Base-by-base conservation (phyloP, 2,329 filamentous ascomycete genomes). In the Aspergillus pseudonomiae region DNA sequence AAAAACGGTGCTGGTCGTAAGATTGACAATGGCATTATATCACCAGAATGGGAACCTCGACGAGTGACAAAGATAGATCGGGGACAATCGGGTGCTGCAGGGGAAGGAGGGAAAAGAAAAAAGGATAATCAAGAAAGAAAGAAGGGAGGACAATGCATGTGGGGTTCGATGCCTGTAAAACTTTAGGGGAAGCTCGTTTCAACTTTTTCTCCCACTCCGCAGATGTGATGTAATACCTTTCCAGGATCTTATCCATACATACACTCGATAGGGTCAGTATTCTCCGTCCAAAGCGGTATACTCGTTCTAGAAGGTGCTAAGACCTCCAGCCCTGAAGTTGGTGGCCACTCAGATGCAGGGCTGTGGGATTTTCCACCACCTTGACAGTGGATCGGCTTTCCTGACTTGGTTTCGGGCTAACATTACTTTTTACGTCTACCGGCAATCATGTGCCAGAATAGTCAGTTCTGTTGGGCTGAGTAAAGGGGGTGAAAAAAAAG, bases 361-460 rank as follows among this genome's bases (percentile, higher is more conserved):
- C 16, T 24, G 5, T 34, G n/a, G n/a, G 9, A 21, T 34, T 54
- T 55, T 24, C 6, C 16, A 55, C n/a, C 32, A 24, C n/a, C 32
- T 55, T 36, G 21, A 36, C 24, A 3, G 52, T 55, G 34, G 58
- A 39, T 45, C 58, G 58, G 32, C 28, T 54, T 60, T 60, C 46
- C 43, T 46, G 24, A 45, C 21, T 60, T 39, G 48, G 48, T 45
- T 30, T 46, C 57, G 45, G 43, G 28, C 41, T 16, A n/a, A 28
- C n/a, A 28, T 46, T 57, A 21, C 28, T 43, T 30, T 56, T 36
- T 48, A 60, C 32, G 50, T 53, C 28, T 45, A n/a, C 34, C 36
- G 36, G 54, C 48, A 43, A 45, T 53, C 58, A 60, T 60, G 58
- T 48, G 52, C 28, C 24, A 21, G 19, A 4, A 53, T 9, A n/a